Percentiles rank a stretch among this genome's conserved stretches.
phyloP scores from a whole-genome alignment of 352 stramenopile genomes.

The Phytophthora rubi region DNA sequence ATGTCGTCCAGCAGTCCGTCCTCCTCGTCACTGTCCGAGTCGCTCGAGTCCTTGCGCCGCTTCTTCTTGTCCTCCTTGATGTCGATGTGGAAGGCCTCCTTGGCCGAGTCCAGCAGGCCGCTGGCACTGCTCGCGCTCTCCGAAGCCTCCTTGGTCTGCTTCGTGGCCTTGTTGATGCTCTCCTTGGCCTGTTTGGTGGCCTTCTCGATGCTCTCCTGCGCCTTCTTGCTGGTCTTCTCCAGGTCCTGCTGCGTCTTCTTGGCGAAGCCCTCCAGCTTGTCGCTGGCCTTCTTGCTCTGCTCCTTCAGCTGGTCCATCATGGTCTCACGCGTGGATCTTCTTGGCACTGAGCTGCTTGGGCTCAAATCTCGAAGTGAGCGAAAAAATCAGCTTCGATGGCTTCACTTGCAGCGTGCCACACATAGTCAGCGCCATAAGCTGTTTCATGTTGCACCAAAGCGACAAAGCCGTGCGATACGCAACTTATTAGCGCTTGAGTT shows the following conservation, averaged over 20 bases:
- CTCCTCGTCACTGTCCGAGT: constrained; percentile 47
- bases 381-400: constrained; percentile 18
- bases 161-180: constrained; percentile 30
- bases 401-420: neutral
- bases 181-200: constrained; percentile 35
- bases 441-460: neutral
- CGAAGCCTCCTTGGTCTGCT: constrained; percentile 29
- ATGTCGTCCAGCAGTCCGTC: constrained; percentile 47
- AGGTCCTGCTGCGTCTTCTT: constrained; percentile 40
- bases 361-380: constrained; percentile 24
- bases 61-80: constrained; percentile 45
- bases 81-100: constrained; percentile 47
- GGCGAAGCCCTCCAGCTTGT: constrained; percentile 37
- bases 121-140: constrained; percentile 29
- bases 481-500: neutral
- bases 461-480: neutral
- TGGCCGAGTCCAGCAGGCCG: constrained; percentile 31
- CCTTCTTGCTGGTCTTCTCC: constrained; percentile 39
- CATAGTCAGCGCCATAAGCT: neutral
- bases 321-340: constrained; percentile 10
- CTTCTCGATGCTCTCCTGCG: constrained; percentile 33
- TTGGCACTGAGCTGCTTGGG: constrained; percentile 6
- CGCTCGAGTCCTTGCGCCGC: constrained; percentile 41
- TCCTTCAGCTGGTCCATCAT: constrained; percentile 58
- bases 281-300: constrained; percentile 47